Base-by-base conservation (phyloP, 805 yeast genomes). In the Kazachstania bromeliacearum region DNA sequence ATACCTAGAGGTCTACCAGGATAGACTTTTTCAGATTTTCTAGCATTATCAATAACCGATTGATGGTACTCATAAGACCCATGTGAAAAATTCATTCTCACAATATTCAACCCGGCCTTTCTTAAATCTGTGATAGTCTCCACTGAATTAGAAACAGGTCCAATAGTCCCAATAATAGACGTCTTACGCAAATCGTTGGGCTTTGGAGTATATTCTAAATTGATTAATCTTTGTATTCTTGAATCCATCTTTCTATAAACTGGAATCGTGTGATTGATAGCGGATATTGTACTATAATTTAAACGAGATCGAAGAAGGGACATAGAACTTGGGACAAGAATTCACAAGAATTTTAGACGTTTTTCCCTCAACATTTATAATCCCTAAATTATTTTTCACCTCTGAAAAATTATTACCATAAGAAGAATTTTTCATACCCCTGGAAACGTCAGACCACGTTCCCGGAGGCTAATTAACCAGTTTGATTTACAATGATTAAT, bases 21-120 rank as follows among this genome's bases (percentile, higher is more conserved):
- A 65, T 80, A 87, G 37, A 79, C 63, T 63, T 78, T 78, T 68
- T 84, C 95, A 46, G 96, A 87, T 67, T 85, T 79, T 68, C 94
- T 81, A 53, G 96, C 85, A 60, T 92, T 89, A 75, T 88, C 96
- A 64, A 92, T 71, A 55, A 92, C 98, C 44, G 84, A 70, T 69
- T 88, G 96, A 69, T 92, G 98, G 78, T 89, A 92, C 57, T 88
- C 96, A 70, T 92, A 79, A 33, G 95, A 75, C 56, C 98, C 98
- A 71, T 92, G 98, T 48, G 96, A 85, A 71, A 92, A 92, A 79
- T 92, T 92, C 96, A 92, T 85, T 64, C 98, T 82, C 36, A 85
- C 96, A 62, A 92, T 84, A 77, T 89, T 92, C 53, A 92, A 74
- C 60, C 98, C 98, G 43, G 96, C 96, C 67, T 85, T 84, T 72